These are phyloP conservation scores for Parathielavia appendiculata DNA, from an alignment of 495 filamentous ascomycete genomes.

Conservation along the genomic window DNA sequence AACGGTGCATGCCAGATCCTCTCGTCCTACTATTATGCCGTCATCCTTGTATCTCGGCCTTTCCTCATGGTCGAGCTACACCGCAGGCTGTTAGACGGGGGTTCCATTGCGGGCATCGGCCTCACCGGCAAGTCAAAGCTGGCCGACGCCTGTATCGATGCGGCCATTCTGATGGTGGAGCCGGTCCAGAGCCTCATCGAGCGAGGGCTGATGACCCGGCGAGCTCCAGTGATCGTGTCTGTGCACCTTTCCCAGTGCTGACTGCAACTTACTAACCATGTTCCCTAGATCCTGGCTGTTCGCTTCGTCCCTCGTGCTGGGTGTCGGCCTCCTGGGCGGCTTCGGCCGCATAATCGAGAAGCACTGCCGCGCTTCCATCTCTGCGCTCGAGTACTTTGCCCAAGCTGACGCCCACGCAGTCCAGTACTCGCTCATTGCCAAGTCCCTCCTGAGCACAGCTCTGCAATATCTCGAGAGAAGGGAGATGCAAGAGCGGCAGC, in stretches of 20 bases:
- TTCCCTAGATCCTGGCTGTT: conserved; percentile 41
- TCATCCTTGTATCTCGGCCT: conserved; percentile 43
- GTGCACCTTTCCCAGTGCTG: conserved; percentile 9
- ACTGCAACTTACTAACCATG: not conserved
- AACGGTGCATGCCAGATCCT: conserved; percentile 42
- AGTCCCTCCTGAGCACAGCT: conserved; percentile 39
- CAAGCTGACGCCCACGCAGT: conserved; percentile 38
- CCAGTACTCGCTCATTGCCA: conserved; percentile 44
- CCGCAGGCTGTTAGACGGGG: conserved; percentile 33
- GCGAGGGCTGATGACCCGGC: conserved; percentile 28
- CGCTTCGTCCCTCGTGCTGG: conserved; percentile 43
- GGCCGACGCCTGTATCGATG: conserved; percentile 46
- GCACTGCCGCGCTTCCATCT: conserved; percentile 36
- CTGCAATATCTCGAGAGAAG: conserved; percentile 36
- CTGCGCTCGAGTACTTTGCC: conserved; percentile 41
- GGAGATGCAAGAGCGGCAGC: conserved; percentile 36
- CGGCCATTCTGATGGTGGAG: conserved; percentile 43
- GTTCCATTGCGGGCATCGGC: conserved; percentile 1
- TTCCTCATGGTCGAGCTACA: conserved; percentile 46
- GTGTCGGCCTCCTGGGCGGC: conserved; percentile 39
- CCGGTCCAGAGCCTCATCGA: conserved; percentile 34
- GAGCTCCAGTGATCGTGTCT: conserved; percentile 42
- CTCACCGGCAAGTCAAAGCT: conserved; percentile 36
- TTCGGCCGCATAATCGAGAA: conserved; percentile 46
- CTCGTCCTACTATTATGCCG: conserved; percentile 43